These are phyloP conservation scores for Aspergillus sp. DNA, from an alignment of 2,329 filamentous ascomycete genomes.

Conservation along the genomic window DNA sequence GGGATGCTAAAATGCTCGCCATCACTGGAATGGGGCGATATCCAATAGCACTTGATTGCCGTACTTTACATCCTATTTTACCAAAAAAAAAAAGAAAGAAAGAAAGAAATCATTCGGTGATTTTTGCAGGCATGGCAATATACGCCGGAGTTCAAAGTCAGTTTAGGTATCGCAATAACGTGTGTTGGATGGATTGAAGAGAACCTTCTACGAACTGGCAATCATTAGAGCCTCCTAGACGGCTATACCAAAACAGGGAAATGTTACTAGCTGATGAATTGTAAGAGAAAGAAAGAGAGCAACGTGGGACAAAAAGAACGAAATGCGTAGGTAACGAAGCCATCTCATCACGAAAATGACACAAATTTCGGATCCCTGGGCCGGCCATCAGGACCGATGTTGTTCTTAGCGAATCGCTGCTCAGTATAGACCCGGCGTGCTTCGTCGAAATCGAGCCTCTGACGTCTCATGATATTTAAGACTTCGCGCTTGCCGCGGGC, in stretches of 20 bases:
- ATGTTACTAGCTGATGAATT: neutral
- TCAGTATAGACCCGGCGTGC: conserved; percentile 84
- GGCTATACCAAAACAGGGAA: neutral
- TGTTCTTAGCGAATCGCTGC: conserved; percentile 79
- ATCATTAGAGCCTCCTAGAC: neutral
- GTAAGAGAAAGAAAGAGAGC: neutral
- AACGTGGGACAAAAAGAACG: conserved; percentile 1
- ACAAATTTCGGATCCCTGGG: conserved; percentile 95
- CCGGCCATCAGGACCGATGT: conserved; percentile 82
- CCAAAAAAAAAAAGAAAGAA: no score
- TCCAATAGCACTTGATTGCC: neutral
- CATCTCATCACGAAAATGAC: conserved; percentile 67
- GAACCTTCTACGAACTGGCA: neutral
- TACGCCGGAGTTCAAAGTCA: no score
- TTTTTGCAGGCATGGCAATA: no score
- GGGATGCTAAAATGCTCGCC: neutral
- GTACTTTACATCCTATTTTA: neutral
- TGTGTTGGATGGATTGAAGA: neutral
- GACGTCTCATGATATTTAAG: conserved; percentile 84
- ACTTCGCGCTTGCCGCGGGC: conserved; percentile 77
- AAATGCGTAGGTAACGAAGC: conserved; percentile 6
- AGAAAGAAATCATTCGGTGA: no score
- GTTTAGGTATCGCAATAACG: neutral
- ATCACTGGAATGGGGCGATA: neutral
- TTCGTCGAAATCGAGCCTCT: conserved; percentile 83